Conservation (phyloP, 139 green algal genomes). For the Tetradesmus lagerheimii region DNA sequence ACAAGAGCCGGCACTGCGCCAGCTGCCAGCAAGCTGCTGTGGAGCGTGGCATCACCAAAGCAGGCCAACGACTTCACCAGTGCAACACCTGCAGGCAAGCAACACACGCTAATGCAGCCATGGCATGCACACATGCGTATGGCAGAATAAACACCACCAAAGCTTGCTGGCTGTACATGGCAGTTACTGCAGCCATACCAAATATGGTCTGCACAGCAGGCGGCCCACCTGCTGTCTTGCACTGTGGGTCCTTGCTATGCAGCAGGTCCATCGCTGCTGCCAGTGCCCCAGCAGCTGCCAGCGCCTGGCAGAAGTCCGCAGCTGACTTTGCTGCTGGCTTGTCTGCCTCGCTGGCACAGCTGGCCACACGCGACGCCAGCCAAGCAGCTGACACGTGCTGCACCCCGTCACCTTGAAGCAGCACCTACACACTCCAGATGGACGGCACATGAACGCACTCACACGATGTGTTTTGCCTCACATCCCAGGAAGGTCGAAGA, state of each 20-base stretch:
- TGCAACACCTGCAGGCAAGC: conserved; percentile 15
- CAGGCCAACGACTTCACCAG: not conserved
- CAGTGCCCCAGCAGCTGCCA: not conserved
- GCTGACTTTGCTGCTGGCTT: not conserved
- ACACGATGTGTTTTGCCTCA: too few species aligned
- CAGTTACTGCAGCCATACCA: too few species aligned
- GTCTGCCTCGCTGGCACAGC: not conserved
- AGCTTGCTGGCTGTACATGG: too few species aligned
- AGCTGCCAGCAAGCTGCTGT: conserved; percentile 20
- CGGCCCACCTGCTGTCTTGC: conserved; percentile 27
- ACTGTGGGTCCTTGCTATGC: not conserved
- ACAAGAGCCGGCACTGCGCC: conserved; percentile 19
- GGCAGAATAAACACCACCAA: too few species aligned
- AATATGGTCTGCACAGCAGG: not conserved
- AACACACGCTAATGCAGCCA: not conserved
- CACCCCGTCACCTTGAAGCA: not conserved
- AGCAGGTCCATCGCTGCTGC: not conserved
- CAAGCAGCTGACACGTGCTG: not conserved
- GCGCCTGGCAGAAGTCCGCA: conserved; percentile 2
- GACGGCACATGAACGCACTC: too few species aligned
- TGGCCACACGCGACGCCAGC: not conserved
- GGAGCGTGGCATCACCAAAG: not conserved
- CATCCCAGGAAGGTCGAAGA: too few species aligned
- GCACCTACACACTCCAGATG: conserved; percentile 15
- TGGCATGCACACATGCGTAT: not conserved